Evolutionary conservation across 2,329 filamentous ascomycete genomes (phyloP).

Genomic region (Colletotrichum karsti): DNA sequence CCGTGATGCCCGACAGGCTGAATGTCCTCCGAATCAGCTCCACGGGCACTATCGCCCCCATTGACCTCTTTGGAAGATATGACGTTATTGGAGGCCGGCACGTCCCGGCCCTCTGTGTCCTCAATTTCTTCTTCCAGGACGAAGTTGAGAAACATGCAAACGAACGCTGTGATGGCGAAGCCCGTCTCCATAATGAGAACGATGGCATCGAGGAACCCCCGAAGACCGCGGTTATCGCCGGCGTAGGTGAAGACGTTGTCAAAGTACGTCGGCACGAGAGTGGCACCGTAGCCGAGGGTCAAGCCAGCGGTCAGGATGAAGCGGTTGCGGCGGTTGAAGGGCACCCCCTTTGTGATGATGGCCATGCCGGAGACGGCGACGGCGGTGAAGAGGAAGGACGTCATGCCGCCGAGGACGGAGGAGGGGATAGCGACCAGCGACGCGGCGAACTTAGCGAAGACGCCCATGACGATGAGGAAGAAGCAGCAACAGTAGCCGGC

Average conservation of each 20-base stretch:
- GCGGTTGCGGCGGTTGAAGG: constrained; percentile 81
- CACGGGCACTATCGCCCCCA: constrained; percentile 23
- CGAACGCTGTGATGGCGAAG: constrained; percentile 77
- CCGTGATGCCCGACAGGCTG: constrained; percentile 12
- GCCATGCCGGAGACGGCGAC: constrained; percentile 82
- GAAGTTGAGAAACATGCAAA: constrained; percentile 79
- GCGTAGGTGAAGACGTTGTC: constrained; percentile 75
- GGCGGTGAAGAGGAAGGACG: constrained; percentile 81
- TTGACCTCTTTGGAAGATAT: constrained; percentile 5
- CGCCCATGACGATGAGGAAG: constrained; percentile 82
- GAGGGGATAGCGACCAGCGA: constrained; percentile 79
- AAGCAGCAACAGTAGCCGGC: constrained; percentile 82
- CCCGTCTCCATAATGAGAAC: constrained; percentile 78
- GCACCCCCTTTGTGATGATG: constrained; percentile 74
- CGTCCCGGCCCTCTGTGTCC: constrained; percentile 48
- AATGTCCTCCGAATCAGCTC: constrained; percentile 28
- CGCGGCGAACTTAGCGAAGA: constrained; percentile 86
- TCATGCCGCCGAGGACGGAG: constrained; percentile 73
- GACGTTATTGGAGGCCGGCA: neutral
- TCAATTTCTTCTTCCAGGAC: constrained; percentile 79
- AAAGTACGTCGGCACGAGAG: constrained; percentile 74
- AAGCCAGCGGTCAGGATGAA: constrained; percentile 84
- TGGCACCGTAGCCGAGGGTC: constrained; percentile 77
- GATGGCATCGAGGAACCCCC: constrained; percentile 80
- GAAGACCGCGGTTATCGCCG: constrained; percentile 72